phyloP scores from a whole-genome alignment of 805 yeast species.

The Pichia nakasei region DNA sequence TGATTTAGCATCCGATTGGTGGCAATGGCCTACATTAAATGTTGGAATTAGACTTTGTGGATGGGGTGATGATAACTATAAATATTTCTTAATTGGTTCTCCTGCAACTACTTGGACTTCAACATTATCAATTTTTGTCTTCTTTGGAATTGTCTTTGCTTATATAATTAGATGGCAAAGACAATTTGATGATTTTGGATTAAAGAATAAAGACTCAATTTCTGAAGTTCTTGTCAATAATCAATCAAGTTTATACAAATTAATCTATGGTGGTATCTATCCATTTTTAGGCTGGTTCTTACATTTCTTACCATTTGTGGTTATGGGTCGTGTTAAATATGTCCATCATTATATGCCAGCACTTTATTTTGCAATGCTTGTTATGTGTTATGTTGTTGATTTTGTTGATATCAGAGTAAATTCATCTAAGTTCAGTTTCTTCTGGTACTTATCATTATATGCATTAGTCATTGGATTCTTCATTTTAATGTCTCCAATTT shows the following conservation, averaged over 20 bases:
- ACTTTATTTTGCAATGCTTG: slow-evolving; percentile 82
- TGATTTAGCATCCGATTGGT: slow-evolving; percentile 60
- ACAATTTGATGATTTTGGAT: slow-evolving; percentile 53
- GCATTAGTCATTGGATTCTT: slow-evolving; percentile 48
- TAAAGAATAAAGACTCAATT: slow-evolving; percentile 13
- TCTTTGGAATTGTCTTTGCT: slow-evolving; percentile 36
- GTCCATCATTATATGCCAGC: slow-evolving; percentile 97
- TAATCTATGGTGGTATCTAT: slow-evolving; percentile 59
- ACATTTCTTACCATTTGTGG: slow-evolving; percentile 79
- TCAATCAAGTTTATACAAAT: slow-evolving; percentile 18
- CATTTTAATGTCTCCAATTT: slow-evolving; percentile 53
- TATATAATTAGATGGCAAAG: slow-evolving; percentile 74
- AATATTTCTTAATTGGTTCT: slow-evolving; percentile 65
- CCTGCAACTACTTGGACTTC: slow-evolving; percentile 78
- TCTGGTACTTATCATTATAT: slow-evolving; percentile 39
- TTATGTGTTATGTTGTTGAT: slow-evolving; percentile 56
- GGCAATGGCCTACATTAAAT: slow-evolving; percentile 85
- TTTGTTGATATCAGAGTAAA: slow-evolving; percentile 15
- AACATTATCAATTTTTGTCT: slow-evolving; percentile 45
- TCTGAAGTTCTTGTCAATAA: slow-evolving; percentile 6
- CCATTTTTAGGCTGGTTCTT: slow-evolving; percentile 89
- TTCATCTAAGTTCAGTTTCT: slow-evolving; percentile 18
- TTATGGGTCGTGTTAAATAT: slow-evolving; percentile 95
- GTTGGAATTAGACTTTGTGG: slow-evolving; percentile 70
- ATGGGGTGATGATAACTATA: slow-evolving; percentile 52